Base-by-base conservation (phyloP, 2,329 filamentous ascomycete species). In the Reticulascus tulasneorum region DNA sequence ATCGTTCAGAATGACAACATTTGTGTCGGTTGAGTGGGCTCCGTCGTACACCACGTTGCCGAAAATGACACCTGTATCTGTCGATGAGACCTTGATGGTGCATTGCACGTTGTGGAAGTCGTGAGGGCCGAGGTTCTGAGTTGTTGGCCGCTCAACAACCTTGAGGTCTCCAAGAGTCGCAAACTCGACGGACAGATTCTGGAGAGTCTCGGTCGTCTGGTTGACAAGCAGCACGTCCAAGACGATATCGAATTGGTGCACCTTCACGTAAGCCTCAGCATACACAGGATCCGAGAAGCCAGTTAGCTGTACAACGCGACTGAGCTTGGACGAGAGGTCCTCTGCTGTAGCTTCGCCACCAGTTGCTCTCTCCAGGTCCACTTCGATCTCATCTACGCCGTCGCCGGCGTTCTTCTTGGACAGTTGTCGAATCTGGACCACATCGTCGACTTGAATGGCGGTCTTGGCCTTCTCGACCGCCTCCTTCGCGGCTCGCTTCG, bases 21-120 rank as follows among this genome's bases (percentile, higher is more conserved):
- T 94, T 36, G 86, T 94, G 59, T 94, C 93, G 2, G 86, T 94
- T 29, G 84, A 90, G 64, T 87, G 88, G 6, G 90, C 79, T 20
- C 91, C 93, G 52, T 98, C 93, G 62, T 98, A 98, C 7, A 98
- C 86, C 17, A 98, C 90, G 56, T 98, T 98, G 49, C 93, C 93
- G 54, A 98, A 98, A 51, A 98, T 98, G 48, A 98, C 93, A 38
- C 93, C 93, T 3, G 93, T 97, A 57, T 98, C 93, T 5, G 93
- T 98, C 7, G 89, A 95, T 4, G 89, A 95, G 16, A 98, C 93
- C 69, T 97, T 97, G 73, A 98, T 94, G 9, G 93, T 98, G 57
- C 90, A 91, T 63, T 98, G 93, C 21, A 98, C 89, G 56, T 97
- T 97, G 67, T 94, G 81, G 73, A 98, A 98, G 62, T 96, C 93